Evolutionary conservation across 2,329 filamentous ascomycete genomes (phyloP), one percentile per base, ranked within the genome.

Genomic region (Colletotrichum abscissum): DNA sequence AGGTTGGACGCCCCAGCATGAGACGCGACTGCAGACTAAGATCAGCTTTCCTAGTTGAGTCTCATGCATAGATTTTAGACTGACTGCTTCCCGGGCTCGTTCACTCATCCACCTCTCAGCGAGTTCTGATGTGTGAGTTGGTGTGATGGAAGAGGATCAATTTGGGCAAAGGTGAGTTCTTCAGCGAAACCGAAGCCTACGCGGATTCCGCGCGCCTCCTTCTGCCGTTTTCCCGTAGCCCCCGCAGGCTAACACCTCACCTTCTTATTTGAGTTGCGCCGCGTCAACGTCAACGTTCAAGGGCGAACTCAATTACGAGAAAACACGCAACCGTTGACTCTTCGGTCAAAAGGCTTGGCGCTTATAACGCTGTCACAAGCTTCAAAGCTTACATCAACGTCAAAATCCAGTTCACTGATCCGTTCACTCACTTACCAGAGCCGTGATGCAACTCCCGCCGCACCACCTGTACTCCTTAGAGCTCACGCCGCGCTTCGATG

Each of bases 401-500:
- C 54, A 16, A 49, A 12, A 16, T 12, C 3, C 14, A 59, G 16
- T 24, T 6, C 64, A 24, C 5, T 14, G 3, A 38, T 14, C 22
- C 11, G 12, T 19, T 5, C 6, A 1, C 3, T 16, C 30, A 8
- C 30, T 14, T 14, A 2, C 3, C 2, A 35, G 30, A 59, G 22
- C 5, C 57, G 33, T 1, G 1, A 69, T 69, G 67, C 67, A 69
- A 28, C 60, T 69, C 24, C 67, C 67, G 38, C 19, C 55, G 4
- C 67, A 64, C 24, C 67, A 38, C 7, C 56, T 69, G 8, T 38
- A 64, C 26, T 64, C 59, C 5, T 38, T 69, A 6, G 59, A 69
- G 14, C 52, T 69, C 26, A 69, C 59, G 9, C 67, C 67, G 11
- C 49, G 16, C 49, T 69, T 69, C 16, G 67, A 64, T 19, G 52